These are phyloP conservation scores for Candida ortonii DNA, from an alignment of 805 yeast species.

Conservation along the genomic window DNA sequence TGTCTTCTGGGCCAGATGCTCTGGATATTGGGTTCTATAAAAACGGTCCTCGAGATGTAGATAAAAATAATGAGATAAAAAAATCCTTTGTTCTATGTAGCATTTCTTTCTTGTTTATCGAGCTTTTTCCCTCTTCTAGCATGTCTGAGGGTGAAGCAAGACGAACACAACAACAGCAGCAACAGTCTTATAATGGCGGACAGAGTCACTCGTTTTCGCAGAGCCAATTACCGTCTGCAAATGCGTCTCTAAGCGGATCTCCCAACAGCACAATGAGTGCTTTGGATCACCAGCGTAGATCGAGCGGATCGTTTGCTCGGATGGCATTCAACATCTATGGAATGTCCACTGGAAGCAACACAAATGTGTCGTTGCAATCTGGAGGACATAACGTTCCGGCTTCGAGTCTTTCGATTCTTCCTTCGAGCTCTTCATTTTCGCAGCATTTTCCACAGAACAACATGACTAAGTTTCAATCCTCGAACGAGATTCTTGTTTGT, in stretches of 20 bases:
- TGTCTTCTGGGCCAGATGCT: no score
- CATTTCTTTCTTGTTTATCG: no score
- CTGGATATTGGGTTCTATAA: no score
- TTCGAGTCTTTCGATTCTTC: constrained; percentile 20
- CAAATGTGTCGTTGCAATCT: constrained; percentile 13
- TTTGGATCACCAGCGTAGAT: constrained; percentile 25
- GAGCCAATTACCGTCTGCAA: constrained; percentile 4
- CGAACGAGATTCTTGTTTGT: constrained; percentile 34
- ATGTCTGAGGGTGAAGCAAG: constrained; percentile 7
- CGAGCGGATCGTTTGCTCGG: constrained; percentile 42
- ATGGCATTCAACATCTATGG: constrained; percentile 63
- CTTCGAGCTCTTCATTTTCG: constrained; percentile 26
- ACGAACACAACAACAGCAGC: no score
- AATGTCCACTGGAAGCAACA: constrained; percentile 21
- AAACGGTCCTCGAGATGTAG: no score
- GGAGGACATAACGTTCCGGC: constrained; percentile 18
- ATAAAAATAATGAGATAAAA: no score
- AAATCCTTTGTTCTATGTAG: no score
- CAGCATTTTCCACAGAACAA: constrained; percentile 22
- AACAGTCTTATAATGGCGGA: neutral
- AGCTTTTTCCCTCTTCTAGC: no score
- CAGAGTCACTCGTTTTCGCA: constrained; percentile 8
- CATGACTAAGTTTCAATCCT: constrained; percentile 29
- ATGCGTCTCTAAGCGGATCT: constrained; percentile 20
- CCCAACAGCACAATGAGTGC: constrained; percentile 24